Evolutionary conservation across 2,329 filamentous ascomycete species (phyloP), one percentile per base, ranked within the genome.

Genomic region (Periconia sp.): DNA sequence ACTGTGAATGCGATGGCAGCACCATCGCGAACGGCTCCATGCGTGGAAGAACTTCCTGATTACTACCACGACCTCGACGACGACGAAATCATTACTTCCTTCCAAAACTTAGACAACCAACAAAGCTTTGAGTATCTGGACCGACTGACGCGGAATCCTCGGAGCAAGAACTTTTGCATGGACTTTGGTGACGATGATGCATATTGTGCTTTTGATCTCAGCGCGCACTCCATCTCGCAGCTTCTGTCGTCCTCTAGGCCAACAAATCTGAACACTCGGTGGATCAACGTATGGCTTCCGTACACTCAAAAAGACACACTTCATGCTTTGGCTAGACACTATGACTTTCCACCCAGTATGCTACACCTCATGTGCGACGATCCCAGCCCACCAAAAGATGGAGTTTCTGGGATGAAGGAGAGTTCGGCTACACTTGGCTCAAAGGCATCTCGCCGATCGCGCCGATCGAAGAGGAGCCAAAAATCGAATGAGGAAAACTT

Each of bases 241-340:
- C 60, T 71, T 15, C 52, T 74, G 13, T 59, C 64, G 31, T 56
- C 64, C 8, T 67, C 81, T 63, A 76, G 79, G 52, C 78, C 81
- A 2, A 73, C 72, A 41, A 77, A 75, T 46, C 73, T 80, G 44
- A 80, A 78, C 55, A 85, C 88, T 3, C 80, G 88, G 70, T 92
- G 89, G 89, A 90, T 91, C 60, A 90, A 91, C 57, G 81, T 92
- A 23, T 92, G 87, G 86, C 79, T 83, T 45, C 88, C 88, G 0
- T 82, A 84, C 61, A 70, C 73, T 17, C 87, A 91, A 61, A 77
- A 75, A 35, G 76, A 82, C 2, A 65, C 82, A 10, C 78, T 91
- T 43, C 76, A 78, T 59, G 74, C 79, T 17, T 41, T 91, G 20
- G 85, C 83, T 15, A 74, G 76, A 35, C 78, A 82, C 47, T 92